phyloP scores from a whole-genome alignment of 306 rosid genomes.

The Cicer cuneatum region DNA sequence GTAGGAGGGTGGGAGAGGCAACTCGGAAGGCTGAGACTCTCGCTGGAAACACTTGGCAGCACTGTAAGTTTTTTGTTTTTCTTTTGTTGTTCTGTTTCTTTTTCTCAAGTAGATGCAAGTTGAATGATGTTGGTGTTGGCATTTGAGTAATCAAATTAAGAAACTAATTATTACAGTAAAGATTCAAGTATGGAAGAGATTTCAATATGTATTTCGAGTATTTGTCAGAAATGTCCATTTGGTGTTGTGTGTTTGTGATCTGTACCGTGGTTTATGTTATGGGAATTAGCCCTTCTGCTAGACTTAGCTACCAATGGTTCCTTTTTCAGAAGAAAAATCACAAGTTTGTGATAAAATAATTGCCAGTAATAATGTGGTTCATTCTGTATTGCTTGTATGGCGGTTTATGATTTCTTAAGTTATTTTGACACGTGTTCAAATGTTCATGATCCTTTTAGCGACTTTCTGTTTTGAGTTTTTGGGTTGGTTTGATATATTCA shows the following conservation, averaged over 20 bases:
- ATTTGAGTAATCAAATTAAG: slow-evolving; percentile 5
- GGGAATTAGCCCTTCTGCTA: neutral
- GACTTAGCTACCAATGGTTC: neutral
- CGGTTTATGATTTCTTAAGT: neutral
- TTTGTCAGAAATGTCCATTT: slow-evolving; percentile 23
- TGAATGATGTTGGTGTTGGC: neutral
- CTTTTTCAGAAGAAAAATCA: neutral
- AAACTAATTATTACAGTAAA: neutral
- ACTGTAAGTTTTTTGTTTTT: slow-evolving; percentile 49
- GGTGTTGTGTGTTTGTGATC: neutral
- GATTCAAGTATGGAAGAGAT: slow-evolving; percentile 2
- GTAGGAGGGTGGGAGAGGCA: slow-evolving; percentile 75
- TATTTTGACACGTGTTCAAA: slow-evolving; percentile 20
- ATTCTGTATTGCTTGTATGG: slow-evolving; percentile 11
- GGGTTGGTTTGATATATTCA: neutral
- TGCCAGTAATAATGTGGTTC: slow-evolving; percentile 29
- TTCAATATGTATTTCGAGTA: neutral
- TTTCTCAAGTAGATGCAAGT: neutral
- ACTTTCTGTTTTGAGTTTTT: neutral
- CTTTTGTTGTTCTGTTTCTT: neutral
- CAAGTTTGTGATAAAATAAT: neutral
- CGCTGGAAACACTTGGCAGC: slow-evolving; percentile 97
- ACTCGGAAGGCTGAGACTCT: slow-evolving; percentile 83
- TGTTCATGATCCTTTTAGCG: slow-evolving; percentile 1
- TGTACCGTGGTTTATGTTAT: neutral